These are phyloP conservation scores for Amanita molliuscula DNA, from an alignment of 768 basidiomycete species.

Conservation along the genomic window DNA sequence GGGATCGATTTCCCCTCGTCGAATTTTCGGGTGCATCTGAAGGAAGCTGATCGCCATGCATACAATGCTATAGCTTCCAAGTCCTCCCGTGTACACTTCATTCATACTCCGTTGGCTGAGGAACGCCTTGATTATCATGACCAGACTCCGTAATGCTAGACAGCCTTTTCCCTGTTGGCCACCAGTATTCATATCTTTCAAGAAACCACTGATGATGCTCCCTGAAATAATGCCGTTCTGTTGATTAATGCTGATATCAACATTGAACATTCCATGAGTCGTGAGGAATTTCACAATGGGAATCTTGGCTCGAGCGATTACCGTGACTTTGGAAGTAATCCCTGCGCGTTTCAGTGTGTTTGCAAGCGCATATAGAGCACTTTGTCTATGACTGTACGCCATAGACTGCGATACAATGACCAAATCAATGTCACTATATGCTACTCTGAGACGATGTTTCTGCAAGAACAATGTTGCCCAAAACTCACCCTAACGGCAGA, in stretches of 20 bases:
- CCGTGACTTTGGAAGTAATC: constrained; percentile 68
- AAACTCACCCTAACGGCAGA: constrained; percentile 77
- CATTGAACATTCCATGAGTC: constrained; percentile 67
- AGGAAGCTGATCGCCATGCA: constrained; percentile 90
- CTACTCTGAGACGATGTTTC: constrained; percentile 10
- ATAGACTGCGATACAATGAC: constrained; percentile 77
- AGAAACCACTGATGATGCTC: constrained; percentile 69
- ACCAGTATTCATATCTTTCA: constrained; percentile 43
- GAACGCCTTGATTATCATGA: constrained; percentile 87
- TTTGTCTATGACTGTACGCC: constrained; percentile 57
- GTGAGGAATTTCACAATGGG: constrained; percentile 96
- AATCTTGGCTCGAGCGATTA: constrained; percentile 90
- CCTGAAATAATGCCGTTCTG: constrained; percentile 74
- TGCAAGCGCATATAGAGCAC: constrained; percentile 69
- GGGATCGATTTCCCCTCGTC: constrained; percentile 79
- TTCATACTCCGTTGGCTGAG: constrained; percentile 88
- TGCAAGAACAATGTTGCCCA: not conserved
- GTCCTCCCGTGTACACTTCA: constrained; percentile 93
- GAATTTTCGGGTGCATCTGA: constrained; percentile 95
- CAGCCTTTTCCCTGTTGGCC: constrained; percentile 21
- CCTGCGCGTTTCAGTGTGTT: constrained; percentile 62
- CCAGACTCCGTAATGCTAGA: constrained; percentile 71
- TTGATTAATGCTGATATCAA: constrained; percentile 94
- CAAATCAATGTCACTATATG: constrained; percentile 82
- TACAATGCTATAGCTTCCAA: constrained; percentile 92